Conservation (phyloP, 176 grass and related monocot species). For the Otatea glauca region DNA sequence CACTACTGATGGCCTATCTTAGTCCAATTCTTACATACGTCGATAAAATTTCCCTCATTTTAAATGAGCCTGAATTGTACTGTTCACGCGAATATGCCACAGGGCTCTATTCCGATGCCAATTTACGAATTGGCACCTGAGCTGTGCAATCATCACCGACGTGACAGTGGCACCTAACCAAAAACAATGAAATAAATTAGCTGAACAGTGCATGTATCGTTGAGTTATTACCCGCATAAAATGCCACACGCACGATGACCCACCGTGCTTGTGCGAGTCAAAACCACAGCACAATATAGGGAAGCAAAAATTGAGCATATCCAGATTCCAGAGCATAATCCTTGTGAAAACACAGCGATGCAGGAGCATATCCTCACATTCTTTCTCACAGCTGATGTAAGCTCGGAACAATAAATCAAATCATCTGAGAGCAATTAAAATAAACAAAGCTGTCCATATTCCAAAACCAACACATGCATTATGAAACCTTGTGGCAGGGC, state of each 20-base stretch:
- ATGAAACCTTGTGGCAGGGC: background rate
- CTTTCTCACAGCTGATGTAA: background rate
- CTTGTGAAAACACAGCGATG: background rate
- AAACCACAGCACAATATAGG: background rate
- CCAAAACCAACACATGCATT: background rate
- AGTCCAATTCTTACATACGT: background rate
- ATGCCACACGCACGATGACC: background rate
- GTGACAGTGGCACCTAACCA: slow-evolving; percentile 31
- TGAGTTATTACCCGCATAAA: background rate
- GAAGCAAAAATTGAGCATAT: background rate
- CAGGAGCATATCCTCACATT: background rate
- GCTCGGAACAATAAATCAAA: background rate
- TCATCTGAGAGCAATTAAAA: background rate
- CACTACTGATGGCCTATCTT: background rate
- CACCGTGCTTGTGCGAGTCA: background rate
- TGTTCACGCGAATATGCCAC: slow-evolving; percentile 26
- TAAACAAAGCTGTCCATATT: background rate
- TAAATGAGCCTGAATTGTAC: background rate
- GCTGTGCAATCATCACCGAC: slow-evolving; percentile 20
- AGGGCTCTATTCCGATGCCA: background rate
- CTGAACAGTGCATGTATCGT: background rate
- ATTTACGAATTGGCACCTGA: background rate
- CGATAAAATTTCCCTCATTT: no score
- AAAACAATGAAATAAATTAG: background rate
- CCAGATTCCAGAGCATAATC: slow-evolving; percentile 9